Base-by-base conservation (phyloP, 805 yeast genomes). In the Kuraishia piskuri region DNA sequence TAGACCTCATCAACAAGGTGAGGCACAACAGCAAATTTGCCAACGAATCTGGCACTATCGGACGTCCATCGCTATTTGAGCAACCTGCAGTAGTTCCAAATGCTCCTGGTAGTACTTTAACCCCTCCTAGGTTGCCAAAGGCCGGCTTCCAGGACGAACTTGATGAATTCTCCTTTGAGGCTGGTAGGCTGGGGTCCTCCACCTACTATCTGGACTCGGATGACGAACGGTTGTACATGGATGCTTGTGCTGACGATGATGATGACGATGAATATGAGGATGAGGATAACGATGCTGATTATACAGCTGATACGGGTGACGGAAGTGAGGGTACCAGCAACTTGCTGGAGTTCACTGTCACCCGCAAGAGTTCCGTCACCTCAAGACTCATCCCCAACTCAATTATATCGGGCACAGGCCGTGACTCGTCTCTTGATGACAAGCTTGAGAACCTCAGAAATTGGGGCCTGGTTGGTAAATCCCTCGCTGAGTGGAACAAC, bases 401-500 rank as follows among this genome's bases (percentile, higher is more conserved):
- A 31, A 31, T 31, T 31, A 12, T 31, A 31, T 31, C 40, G 4
- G 40, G 40, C 8, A 31, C 9, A 12, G 40, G n/a, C 40, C 17
- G 4, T 12, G 17, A 31, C 14, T 31, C 4, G 4, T 3, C 4
- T n/a, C 17, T 4, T 31, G 21, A 22, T 12, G 48, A 45, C 22
- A 21, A 22, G 19, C 23, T 23, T 6, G 26, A 47, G 14, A n/a
- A 25, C 10, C 49, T 47, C 49, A 25, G 21, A 19, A 6, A 45
- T 22, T 47, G 25, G 25, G 49, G 49, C 26, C 31, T 22, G 3
- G 59, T 77, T 36, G 84, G 83, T 10, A 73, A 74, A 53, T 69
- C 79, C 8, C 59, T 82, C 51, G 77, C 75, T 58, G 87, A 81
- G 58, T 78, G 83, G 76, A 74, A 76, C 53, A 31, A 54, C 2